Evolutionary conservation across 208 protist genomes (phyloP).

Genomic region (Histomonas meleagridis): DNA sequence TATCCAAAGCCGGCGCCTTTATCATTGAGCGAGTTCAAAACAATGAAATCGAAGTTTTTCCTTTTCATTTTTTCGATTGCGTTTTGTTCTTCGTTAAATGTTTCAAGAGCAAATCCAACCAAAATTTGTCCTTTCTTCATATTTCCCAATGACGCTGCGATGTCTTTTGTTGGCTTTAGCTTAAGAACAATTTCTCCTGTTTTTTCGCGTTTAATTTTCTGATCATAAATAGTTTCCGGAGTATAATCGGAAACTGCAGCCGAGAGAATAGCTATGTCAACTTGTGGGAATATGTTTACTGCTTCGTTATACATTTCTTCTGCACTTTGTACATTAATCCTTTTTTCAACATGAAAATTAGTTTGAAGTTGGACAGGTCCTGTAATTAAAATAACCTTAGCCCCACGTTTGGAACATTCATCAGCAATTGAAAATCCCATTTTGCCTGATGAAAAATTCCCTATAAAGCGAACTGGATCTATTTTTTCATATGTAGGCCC

Average conservation of each 20-base stretch:
- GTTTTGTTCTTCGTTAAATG: not conserved
- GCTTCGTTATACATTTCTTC: not conserved
- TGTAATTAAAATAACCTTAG: not conserved
- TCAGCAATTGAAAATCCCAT: slow-evolving; percentile 13
- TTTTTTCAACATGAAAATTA: not conserved
- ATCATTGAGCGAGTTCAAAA: not conserved
- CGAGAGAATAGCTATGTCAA: not conserved
- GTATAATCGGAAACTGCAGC: slow-evolving; percentile 9
- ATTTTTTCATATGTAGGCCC: not conserved
- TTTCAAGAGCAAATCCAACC: not conserved
- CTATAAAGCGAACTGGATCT: not conserved
- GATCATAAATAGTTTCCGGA: not conserved
- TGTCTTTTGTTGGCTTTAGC: not conserved
- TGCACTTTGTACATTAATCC: not conserved
- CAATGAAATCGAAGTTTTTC: not conserved
- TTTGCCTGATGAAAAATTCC: not conserved
- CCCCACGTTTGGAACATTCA: not conserved
- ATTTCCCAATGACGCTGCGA: not conserved
- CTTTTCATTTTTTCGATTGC: not conserved
- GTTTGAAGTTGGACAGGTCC: not conserved
- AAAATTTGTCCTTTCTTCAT: not conserved
- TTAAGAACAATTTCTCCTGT: not conserved
- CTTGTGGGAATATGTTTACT: not conserved
- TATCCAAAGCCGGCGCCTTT: not conserved
- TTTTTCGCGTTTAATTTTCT: not conserved